Conservation (phyloP, 2,329 filamentous ascomycete genomes). For the Clarireedia sp. region DNA sequence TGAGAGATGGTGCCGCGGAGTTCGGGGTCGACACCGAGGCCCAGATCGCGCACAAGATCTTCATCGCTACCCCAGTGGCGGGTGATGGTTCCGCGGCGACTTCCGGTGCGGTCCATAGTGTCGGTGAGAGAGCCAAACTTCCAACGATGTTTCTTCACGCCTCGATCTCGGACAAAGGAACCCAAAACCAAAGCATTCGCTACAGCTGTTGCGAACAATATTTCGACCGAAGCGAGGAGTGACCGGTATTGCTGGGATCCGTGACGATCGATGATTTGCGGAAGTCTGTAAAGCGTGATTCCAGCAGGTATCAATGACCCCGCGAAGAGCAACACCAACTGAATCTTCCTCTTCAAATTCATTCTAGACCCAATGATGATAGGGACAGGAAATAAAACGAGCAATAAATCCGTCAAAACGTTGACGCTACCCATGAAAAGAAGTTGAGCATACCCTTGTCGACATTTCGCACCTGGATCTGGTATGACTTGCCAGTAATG, state of each 20-base stretch:
- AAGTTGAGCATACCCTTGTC: conserved; percentile 79
- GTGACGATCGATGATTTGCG: conserved; percentile 60
- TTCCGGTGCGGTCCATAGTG: conserved; percentile 48
- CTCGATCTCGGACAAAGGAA: conserved; percentile 84
- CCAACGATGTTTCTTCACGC: conserved; percentile 83
- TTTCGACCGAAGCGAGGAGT: conserved; percentile 80
- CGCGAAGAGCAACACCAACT: conserved; percentile 73
- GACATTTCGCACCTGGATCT: conserved; percentile 77
- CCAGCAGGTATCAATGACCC: conserved; percentile 73
- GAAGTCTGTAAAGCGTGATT: conserved; percentile 75
- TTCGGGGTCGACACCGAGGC: conserved; percentile 55
- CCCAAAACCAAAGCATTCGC: conserved; percentile 87
- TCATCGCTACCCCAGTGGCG: conserved; percentile 83
- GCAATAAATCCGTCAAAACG: conserved; percentile 77
- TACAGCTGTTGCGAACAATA: conserved; percentile 78
- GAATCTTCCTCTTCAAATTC: conserved; percentile 67
- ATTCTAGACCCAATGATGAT: conserved; percentile 77
- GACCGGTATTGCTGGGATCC: conserved; percentile 83
- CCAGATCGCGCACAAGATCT: conserved; percentile 74
- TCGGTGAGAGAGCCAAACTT: conserved; percentile 52
- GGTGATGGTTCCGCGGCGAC: conserved; percentile 40
- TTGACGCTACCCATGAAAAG: conserved; percentile 86
- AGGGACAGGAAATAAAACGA: conserved; percentile 82
- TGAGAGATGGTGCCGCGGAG: conserved; percentile 33
- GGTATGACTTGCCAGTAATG: conserved; percentile 78